phyloP scores from a whole-genome alignment of 495 filamentous ascomycete species.

The Xylaria grammica region DNA sequence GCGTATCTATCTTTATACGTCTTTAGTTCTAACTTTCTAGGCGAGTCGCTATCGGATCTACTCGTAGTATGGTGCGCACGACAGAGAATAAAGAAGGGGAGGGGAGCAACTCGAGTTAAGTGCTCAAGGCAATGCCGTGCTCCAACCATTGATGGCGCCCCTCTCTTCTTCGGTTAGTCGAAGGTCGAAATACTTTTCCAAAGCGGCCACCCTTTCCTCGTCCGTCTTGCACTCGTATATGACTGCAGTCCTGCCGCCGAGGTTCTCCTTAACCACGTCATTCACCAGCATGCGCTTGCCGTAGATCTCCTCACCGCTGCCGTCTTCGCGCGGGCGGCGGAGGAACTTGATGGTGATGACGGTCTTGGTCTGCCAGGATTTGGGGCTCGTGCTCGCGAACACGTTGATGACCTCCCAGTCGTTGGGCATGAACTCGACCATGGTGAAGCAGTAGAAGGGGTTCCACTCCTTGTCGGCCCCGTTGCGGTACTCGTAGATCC shows the following conservation, averaged over 20 bases:
- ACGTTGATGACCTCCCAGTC: constrained; percentile 68
- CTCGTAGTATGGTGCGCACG: no score
- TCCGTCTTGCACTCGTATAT: constrained; percentile 55
- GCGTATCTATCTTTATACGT: background rate
- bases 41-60: background rate
- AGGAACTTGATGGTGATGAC: constrained; percentile 65
- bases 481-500: constrained; percentile 68
- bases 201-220: constrained; percentile 53
- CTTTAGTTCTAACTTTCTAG: background rate
- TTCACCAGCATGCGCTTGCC: constrained; percentile 66
- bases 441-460: constrained; percentile 63
- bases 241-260: constrained; percentile 61
- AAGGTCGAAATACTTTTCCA: constrained; percentile 63
- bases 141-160: constrained; percentile 53
- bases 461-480: constrained; percentile 53
- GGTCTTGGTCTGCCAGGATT: constrained; percentile 54
- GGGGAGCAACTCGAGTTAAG: background rate
- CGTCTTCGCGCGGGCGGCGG: constrained; percentile 37
- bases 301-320: constrained; percentile 48
- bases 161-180: constrained; percentile 57
- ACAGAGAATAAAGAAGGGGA: background rate
- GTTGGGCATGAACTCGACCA: constrained; percentile 63
- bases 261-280: constrained; percentile 61
- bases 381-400: constrained; percentile 51
- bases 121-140: constrained; percentile 46